Conservation (phyloP, 768 basidiomycete genomes). For the Ephemerocybe angulata region DNA sequence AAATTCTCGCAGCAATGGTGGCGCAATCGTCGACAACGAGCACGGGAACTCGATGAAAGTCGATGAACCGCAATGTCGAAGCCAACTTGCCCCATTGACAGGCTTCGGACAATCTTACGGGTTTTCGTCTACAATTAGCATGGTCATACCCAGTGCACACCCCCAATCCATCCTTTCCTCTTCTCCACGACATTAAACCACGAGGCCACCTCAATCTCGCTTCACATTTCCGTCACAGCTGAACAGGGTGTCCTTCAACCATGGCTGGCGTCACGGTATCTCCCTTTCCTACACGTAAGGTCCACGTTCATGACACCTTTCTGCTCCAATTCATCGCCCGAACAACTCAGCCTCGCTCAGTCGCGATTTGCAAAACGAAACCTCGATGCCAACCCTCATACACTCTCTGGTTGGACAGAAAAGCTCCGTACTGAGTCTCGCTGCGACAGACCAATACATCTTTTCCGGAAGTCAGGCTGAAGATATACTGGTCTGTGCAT, state of each 20-base stretch:
- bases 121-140: neutral
- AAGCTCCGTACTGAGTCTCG: slow-evolving; percentile 72
- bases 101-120: neutral
- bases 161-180: neutral
- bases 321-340: slow-evolving; percentile 16
- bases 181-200: neutral
- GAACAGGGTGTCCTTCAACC: no score
- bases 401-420: slow-evolving; percentile 70
- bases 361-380: slow-evolving; percentile 45
- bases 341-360: slow-evolving; percentile 50
- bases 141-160: neutral
- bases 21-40: slow-evolving; percentile 14
- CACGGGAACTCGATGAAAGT: slow-evolving; percentile 10
- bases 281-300: neutral
- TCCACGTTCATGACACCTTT: slow-evolving; percentile 1
- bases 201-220: neutral
- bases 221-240: neutral
- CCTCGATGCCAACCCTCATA: slow-evolving; percentile 45
- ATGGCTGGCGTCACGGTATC: neutral
- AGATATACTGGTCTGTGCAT: slow-evolving; percentile 62
- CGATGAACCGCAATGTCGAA: neutral
- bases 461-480: slow-evolving; percentile 80
- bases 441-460: slow-evolving; percentile 67
- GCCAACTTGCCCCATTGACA: neutral
- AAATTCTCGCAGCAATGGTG: neutral